Base-by-base conservation (phyloP, 306 rosid species). In the Cucurbita pepo region DNA sequence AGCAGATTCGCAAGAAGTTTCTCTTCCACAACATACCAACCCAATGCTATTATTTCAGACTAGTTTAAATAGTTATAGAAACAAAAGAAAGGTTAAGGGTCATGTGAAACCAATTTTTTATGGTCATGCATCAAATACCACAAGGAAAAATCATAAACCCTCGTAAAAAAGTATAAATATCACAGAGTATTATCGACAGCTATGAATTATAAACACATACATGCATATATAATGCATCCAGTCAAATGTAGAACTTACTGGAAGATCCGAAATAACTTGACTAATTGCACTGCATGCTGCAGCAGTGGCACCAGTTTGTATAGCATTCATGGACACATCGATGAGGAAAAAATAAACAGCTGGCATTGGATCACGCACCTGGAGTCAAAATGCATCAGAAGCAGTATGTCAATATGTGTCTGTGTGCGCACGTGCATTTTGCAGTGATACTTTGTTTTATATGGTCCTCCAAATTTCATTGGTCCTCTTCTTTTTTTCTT, bases 311-410 rank as follows among this genome's bases (percentile, higher is more conserved):
- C 99, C 99, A 81, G 95, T 94, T 86, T 94, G 97, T 71, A 94
- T 79, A 55, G 99, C 95, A 79, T 94, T 94, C 96, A 89, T 87
- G 69, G 99, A 91, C 57, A 91, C 99, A 86, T 94, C 99, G 37
- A 94, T 81, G 79, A 94, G 97, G 80, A 91, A 94, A 81, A 94
- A 94, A 81, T 86, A 94, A 62, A 86, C 95, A 53, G 99, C 97
- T 6, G 99, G 96, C 97, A 94, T 94, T 74, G 99, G 99, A 79
- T 94, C 97, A 43, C 99, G 95, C 75, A 94, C 99, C 97, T 94
- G 77, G 21, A 70, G 69, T 21, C 9, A 82, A 77, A 19, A 37
- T 63, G 76, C 59, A 75, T 63, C 78, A 75, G 7, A 44, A 50
- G 79, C n/a, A 77, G 55, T 52, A 19, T 11, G 12, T 11, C 7